These are phyloP conservation scores for Acer campestre DNA, from an alignment of 345 rosid genomes.

Conservation along the genomic window DNA sequence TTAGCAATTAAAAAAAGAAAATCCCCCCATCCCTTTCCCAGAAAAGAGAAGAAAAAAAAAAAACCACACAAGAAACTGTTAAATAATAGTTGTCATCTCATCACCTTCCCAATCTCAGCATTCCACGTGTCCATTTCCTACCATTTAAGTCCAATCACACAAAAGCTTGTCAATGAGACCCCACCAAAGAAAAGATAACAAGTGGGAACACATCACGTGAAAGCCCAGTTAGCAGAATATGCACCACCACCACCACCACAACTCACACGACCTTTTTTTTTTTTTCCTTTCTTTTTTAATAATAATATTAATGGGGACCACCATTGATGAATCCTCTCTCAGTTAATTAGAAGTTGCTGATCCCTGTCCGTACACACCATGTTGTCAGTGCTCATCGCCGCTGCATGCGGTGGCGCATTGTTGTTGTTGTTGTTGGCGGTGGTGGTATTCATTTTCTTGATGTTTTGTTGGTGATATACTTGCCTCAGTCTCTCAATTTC, in stretches of 20 bases:
- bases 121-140: slow-evolving; percentile 25
- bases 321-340: neutral
- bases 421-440: slow-evolving; percentile 11
- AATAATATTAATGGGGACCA: neutral
- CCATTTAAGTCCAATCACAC: slow-evolving; percentile 8
- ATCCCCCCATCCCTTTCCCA: too few relatives aligned
- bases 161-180: slow-evolving; percentile 11
- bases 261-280: neutral
- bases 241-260: slow-evolving; percentile 9
- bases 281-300: neutral
- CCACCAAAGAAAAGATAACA: slow-evolving; percentile 16
- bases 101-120: slow-evolving; percentile 18
- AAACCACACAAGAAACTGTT: slow-evolving; percentile 4
- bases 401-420: slow-evolving; percentile 14
- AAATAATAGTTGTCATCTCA: slow-evolving; percentile 4
- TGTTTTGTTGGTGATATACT: slow-evolving; percentile 52
- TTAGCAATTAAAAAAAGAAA: neutral
- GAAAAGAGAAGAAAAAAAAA: neutral
- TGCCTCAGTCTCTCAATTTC: slow-evolving; percentile 72
- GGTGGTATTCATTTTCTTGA: slow-evolving; percentile 40
- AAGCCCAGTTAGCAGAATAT: slow-evolving; percentile 30
- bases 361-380: slow-evolving; percentile 20
- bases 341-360: slow-evolving; percentile 10
- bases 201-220: slow-evolving; percentile 44
- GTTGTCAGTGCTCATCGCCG: slow-evolving; percentile 1